phyloP scores from a whole-genome alignment of 768 basidiomycete species.

The Gloeopeniophorella convolvens region DNA sequence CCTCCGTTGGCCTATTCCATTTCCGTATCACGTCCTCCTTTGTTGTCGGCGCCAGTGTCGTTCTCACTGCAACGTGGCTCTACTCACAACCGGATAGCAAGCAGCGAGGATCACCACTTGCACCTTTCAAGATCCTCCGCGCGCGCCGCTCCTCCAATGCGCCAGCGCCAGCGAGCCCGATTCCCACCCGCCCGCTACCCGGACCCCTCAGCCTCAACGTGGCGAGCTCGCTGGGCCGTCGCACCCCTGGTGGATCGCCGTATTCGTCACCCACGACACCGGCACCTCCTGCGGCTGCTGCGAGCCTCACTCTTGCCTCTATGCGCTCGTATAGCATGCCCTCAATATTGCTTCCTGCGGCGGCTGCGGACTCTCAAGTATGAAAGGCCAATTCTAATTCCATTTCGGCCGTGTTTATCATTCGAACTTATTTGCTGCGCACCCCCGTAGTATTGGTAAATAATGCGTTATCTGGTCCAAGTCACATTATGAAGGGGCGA shows the following conservation, averaged over 20 bases:
- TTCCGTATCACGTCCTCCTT: conserved; percentile 85
- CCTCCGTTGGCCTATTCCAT: conserved; percentile 83
- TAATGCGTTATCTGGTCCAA: conserved; percentile 1
- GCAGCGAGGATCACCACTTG: conserved; percentile 2
- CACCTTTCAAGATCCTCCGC: conserved; percentile 17
- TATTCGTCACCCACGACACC: conserved; percentile 22
- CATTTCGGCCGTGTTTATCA: conserved; percentile 10
- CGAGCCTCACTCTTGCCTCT: conserved; percentile 3
- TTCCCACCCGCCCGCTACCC: conserved; percentile 12
- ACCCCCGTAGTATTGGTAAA: not conserved
- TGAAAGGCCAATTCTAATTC: not conserved
- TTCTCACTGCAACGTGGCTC: conserved; percentile 84
- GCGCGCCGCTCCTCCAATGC: conserved; percentile 18
- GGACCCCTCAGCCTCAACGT: conserved; percentile 11
- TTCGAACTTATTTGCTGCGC: conserved; percentile 14
- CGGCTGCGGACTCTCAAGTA: conserved; percentile 6
- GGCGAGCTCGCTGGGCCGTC: conserved; percentile 15
- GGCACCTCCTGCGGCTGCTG: not conserved
- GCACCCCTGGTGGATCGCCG: conserved; percentile 16
- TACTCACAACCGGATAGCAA: conserved; percentile 65
- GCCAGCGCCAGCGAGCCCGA: conserved; percentile 8
- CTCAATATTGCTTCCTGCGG: conserved; percentile 8
- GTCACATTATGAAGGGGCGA: conserved; percentile 8
- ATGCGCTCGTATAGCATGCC: conserved; percentile 21
- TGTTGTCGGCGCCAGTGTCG: conserved; percentile 73